phyloP scores from a whole-genome alignment of 176 grass and related monocot species.

The Zoysia pacifica region DNA sequence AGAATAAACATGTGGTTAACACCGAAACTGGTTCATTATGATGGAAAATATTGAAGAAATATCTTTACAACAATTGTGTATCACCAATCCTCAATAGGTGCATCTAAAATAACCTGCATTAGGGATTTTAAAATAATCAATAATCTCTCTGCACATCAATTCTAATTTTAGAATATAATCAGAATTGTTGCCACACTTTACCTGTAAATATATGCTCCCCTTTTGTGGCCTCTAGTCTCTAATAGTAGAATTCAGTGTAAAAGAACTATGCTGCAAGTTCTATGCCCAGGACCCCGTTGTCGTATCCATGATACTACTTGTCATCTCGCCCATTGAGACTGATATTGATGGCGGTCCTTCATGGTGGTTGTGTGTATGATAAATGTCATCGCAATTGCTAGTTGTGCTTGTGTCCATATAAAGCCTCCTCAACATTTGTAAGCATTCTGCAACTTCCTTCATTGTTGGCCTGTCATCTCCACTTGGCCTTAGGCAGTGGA shows the following conservation, averaged over 20 bases:
- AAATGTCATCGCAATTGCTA: neutral
- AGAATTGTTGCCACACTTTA: neutral
- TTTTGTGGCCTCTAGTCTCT: neutral
- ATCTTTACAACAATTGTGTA: too few relatives aligned
- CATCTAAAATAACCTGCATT: too few relatives aligned
- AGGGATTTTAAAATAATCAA: too few relatives aligned
- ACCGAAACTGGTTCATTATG: too few relatives aligned
- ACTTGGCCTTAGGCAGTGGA: slow-evolving; percentile 3
- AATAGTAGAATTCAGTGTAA: neutral
- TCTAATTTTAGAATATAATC: neutral
- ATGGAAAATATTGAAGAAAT: too few relatives aligned
- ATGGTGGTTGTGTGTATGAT: neutral
- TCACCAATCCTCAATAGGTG: too few relatives aligned
- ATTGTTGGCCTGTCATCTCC: slow-evolving; percentile 28
- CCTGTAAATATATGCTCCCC: neutral
- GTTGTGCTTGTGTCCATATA: neutral
- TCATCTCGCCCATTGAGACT: neutral
- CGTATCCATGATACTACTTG: neutral
- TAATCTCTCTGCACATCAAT: too few relatives aligned
- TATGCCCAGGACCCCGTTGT: neutral
- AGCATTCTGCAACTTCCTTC: slow-evolving; percentile 29
- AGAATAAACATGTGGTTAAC: too few relatives aligned
- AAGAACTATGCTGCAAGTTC: neutral
- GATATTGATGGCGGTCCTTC: neutral
- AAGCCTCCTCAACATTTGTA: slow-evolving; percentile 28